phyloP scores from a whole-genome alignment of 768 basidiomycete species.

The Pulveroboletus sp. region DNA sequence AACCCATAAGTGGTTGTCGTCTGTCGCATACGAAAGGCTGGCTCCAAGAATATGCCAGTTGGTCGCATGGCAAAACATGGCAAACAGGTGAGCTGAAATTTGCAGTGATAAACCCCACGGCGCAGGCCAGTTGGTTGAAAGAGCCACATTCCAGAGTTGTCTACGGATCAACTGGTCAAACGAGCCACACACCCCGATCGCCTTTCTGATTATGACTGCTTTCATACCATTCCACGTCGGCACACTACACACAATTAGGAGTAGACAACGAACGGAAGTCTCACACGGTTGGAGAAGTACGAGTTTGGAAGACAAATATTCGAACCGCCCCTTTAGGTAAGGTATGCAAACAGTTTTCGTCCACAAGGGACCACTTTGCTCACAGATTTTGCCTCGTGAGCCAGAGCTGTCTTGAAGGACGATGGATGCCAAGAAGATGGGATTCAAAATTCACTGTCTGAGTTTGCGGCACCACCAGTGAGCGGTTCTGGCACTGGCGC shows the following conservation, averaged over 20 bases:
- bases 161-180: background rate
- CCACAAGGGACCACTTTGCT: too few species aligned
- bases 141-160: background rate
- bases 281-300: too few species aligned
- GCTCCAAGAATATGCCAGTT: background rate
- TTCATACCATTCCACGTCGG: background rate
- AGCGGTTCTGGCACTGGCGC: too few species aligned
- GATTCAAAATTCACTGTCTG: too few species aligned
- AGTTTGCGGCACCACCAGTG: too few species aligned
- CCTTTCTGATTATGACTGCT: background rate
- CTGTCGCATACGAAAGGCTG: slow-evolving; percentile 1
- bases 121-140: background rate
- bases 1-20: background rate
- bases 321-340: too few species aligned
- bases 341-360: too few species aligned
- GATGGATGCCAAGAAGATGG: too few species aligned
- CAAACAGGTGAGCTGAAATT: background rate
- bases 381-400: too few species aligned
- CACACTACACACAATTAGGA: background rate
- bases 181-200: background rate
- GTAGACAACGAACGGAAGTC: background rate
- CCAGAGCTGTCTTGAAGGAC: too few species aligned
- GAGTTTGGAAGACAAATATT: too few species aligned
- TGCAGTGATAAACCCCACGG: background rate
- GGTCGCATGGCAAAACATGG: background rate